phyloP scores from a whole-genome alignment of 1,284 basidiomycete species.

The Baeospora myosura region DNA sequence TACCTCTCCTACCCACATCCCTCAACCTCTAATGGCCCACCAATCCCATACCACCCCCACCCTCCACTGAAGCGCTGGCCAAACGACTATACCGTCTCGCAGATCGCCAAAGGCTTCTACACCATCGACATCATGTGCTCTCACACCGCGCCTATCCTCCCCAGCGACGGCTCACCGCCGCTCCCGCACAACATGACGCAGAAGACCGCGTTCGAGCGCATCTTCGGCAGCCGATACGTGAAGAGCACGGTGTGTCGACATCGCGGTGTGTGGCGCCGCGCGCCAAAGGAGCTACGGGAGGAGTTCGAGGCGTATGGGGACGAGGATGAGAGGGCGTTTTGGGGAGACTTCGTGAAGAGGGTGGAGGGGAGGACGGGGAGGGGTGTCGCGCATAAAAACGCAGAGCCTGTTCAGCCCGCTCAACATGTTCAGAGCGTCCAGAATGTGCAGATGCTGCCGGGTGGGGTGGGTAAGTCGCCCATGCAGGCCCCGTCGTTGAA shows the following conservation, averaged over 20 bases:
- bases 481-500: no score
- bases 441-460: no score
- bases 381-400: no score
- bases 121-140: conserved; percentile 19
- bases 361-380: conserved; percentile 37
- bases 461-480: no score
- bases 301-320: conserved; percentile 46
- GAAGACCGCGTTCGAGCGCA: conserved; percentile 53
- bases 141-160: conserved; percentile 1
- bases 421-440: no score
- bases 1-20: conserved; percentile 1
- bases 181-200: conserved; percentile 39
- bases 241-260: conserved; percentile 66
- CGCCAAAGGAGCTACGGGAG: conserved; percentile 36
- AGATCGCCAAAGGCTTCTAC: conserved; percentile 49
- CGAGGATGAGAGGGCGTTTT: conserved; percentile 47
- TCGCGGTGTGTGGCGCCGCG: conserved; percentile 53
- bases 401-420: no score
- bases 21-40: conserved; percentile 17
- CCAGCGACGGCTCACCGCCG: conserved; percentile 17
- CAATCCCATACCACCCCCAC: conserved; percentile 42
- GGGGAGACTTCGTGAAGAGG: conserved; percentile 57
- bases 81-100: conserved; percentile 60
- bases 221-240: conserved; percentile 59
- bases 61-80: conserved; percentile 62